Evolutionary conservation across 2,329 filamentous ascomycete species (phyloP), one percentile per base, ranked within the genome.

Genomic region (Colletotrichum magnum): DNA sequence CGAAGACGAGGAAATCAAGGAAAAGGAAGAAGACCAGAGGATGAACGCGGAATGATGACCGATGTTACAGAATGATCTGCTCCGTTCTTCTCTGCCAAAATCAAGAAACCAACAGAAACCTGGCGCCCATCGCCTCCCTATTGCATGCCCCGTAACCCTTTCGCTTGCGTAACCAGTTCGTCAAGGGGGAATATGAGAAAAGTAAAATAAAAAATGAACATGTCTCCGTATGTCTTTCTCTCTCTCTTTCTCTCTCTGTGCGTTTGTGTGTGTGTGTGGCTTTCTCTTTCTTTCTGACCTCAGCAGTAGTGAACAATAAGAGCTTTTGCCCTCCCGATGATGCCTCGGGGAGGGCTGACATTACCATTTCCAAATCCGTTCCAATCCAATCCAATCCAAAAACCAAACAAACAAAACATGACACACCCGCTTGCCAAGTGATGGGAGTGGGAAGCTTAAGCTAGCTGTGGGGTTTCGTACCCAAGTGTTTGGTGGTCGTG

Each of bases 391-490:
- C 21, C 21, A 36, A 36, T 36, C 32, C 32, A 10, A 36, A 10
- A 66, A 50, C 58, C 57, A 58, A 41, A 54, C 16, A 43, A 48
- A 52, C 21, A 68, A 50, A 69, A 69, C 63, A 69, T 39, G 57
- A 66, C 43, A 64, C 50, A 61, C 41, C 64, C 51, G 67, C 45
- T 67, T 67, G 63, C 67, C 62, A 64, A 69, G 67, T 51, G 51
- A 56, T 52, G 45, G 45, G 15, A 39, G 51, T 15, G 39, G 51
- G 21, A 24, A 66, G 62, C 66, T 21, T 61, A 61, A 58, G 66
- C 61, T 60, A 58, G 50, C 57, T 67, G 56, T 58, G 45, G 39
- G 32, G 7, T 24, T 13, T 50, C 45, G 58, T 57, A 60, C 48
- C 26, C 60, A 51, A 43, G 7, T 36, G 32, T 24, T 24, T 60